These are phyloP conservation scores for Termitomyces sp. DNA, from an alignment of 768 basidiomycete genomes.

Conservation along the genomic window DNA sequence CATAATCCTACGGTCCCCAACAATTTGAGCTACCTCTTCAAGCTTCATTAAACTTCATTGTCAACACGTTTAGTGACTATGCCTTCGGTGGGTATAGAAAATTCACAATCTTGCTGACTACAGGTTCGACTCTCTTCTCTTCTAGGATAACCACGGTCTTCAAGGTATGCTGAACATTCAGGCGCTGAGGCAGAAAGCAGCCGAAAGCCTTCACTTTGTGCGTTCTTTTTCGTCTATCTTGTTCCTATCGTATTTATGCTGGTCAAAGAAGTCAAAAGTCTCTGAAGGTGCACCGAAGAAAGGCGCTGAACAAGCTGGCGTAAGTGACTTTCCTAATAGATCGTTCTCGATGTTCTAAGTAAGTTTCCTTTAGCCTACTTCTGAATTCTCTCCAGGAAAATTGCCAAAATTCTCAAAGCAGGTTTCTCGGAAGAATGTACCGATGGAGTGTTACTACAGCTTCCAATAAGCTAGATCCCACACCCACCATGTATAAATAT, in stretches of 20 bases:
- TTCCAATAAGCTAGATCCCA: conserved; percentile 11
- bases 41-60: no score
- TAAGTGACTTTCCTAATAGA: background rate
- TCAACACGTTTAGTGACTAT: background rate
- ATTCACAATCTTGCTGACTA: background rate
- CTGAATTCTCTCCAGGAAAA: conserved; percentile 5
- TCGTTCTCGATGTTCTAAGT: background rate
- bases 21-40: background rate
- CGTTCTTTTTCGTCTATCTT: background rate
- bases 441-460: conserved; percentile 8
- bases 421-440: conserved; percentile 13
- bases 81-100: background rate
- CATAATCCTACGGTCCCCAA: background rate
- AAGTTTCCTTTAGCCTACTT: conserved; percentile 1
- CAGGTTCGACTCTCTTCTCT: background rate
- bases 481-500: background rate
- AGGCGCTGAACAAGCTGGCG: conserved; percentile 3
- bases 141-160: conserved; percentile 1
- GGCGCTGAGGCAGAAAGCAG: conserved; percentile 7
- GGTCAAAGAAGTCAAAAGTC: background rate
- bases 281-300: background rate
- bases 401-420: conserved; percentile 12
- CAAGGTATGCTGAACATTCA: conserved; percentile 1
- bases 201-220: conserved; percentile 6
- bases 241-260: background rate